Conservation (phyloP, 1,284 basidiomycete species). For the Phellinidium pouzarii region DNA sequence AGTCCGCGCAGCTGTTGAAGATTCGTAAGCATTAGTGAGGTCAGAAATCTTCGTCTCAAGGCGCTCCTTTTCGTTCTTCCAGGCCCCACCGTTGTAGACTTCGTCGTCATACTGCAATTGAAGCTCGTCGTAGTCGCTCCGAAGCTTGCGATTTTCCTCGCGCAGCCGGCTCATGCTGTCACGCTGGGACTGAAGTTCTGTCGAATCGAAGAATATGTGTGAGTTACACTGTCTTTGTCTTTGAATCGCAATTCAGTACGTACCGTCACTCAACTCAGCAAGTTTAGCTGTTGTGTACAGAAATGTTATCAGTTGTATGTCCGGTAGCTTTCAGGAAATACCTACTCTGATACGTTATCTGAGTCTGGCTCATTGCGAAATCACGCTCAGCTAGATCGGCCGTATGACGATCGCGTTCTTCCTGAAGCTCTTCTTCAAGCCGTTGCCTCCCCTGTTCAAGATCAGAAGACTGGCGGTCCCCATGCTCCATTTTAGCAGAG, state of each 20-base stretch:
- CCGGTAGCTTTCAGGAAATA: not conserved
- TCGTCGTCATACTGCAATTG: conserved; percentile 74
- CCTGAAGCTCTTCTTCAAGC: conserved; percentile 66
- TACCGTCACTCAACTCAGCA: conserved; percentile 72
- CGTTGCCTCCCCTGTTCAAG: conserved; percentile 56
- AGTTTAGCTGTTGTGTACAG: conserved; percentile 50
- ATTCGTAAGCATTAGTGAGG: conserved; percentile 71
- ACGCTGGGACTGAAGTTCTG: conserved; percentile 70
- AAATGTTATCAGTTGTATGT: conserved; percentile 10
- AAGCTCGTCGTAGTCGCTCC: conserved; percentile 72
- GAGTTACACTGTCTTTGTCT: not conserved
- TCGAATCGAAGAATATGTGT: conserved; percentile 8
- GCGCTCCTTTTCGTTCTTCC: conserved; percentile 83
- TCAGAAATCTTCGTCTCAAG: conserved; percentile 77
- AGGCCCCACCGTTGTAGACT: conserved; percentile 67
- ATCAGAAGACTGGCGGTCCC: conserved; percentile 62
- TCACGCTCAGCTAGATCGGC: conserved; percentile 74
- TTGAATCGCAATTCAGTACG: conserved; percentile 3
- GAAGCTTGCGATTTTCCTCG: conserved; percentile 73
- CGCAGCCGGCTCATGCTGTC: conserved; percentile 68
- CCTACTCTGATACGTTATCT: conserved; percentile 77
- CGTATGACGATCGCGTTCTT: conserved; percentile 68
- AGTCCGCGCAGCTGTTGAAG: conserved; percentile 62
- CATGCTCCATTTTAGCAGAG: conserved; percentile 61
- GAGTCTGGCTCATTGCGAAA: conserved; percentile 69